Base-by-base conservation (phyloP, 2,329 filamentous ascomycete species). In the Aspergillus ustus region DNA sequence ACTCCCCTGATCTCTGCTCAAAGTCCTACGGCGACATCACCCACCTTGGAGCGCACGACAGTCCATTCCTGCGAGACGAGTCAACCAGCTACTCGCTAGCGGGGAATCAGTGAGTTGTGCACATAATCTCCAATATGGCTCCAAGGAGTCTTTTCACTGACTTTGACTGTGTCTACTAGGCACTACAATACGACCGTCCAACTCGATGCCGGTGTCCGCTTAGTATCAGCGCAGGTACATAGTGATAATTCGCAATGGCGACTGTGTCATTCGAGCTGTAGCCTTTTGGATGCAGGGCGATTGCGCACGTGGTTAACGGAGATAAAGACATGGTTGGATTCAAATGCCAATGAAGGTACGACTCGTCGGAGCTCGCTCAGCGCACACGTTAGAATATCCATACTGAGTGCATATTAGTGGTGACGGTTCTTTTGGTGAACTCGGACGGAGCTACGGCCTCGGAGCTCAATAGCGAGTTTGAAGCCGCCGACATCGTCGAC, bases 21-120 rank as follows among this genome's bases (percentile, higher is more conserved):
- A 86, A 86, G 65, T 79, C 85, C 19, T 95, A 95, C 80, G 88
- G 87, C 78, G 87, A 90, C 67, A 85, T 95, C 68, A 93, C 91
- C 3, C 85, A 93, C 74, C 85, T 94, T 71, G 91, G 91, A 22
- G 90, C 89, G 19, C 91, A 93, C 78, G 85, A 93, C 77, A 88
- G 86, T 63, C 83, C 90, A 11, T 93, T 93, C 73, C 75, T 93
- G 48, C 83, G 89, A 53, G 88, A 92, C 69, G 74, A 79, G 28
- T 83, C 82, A 59, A 89, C 87, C 0, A 80, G 78, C 63, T 85
- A 89, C 74, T 87, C 86, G 28, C 75, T 87, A 2, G 84, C 87
- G 2, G 90, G 89, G 6, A 91, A 92, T 74, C 91, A 93, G 77
- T 91, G 82, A 69, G 74, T 70, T 53, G 22, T 28, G 34, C 25